Evolutionary conservation across 2,329 filamentous ascomycete genomes (phyloP).

Genomic region (Elsinoe arachidis): DNA sequence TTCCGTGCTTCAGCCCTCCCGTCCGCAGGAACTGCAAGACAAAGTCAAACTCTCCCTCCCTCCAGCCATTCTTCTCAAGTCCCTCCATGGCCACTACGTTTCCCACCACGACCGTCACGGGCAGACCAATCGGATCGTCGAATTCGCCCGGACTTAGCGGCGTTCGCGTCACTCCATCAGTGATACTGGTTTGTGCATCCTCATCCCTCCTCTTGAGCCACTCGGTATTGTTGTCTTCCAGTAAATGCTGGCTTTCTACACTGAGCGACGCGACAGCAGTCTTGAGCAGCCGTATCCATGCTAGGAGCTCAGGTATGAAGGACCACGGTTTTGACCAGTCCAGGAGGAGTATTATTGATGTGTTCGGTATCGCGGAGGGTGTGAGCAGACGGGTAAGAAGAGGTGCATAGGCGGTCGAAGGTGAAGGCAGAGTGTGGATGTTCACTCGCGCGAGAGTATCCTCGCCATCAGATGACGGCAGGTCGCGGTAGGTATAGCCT

Average conservation of each 20-base stretch:
- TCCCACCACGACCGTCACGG: constrained; percentile 90
- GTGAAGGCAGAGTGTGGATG: constrained; percentile 77
- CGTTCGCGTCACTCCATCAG: constrained; percentile 48
- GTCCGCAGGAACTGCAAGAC: constrained; percentile 89
- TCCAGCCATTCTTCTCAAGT: constrained; percentile 84
- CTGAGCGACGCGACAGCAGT: constrained; percentile 66
- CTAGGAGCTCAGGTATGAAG: constrained; percentile 80
- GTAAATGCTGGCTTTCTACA: constrained; percentile 65
- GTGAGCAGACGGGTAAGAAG: constrained; percentile 79
- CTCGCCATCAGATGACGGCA: constrained; percentile 88
- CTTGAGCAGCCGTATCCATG: constrained; percentile 79
- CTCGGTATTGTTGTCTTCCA: constrained; percentile 75
- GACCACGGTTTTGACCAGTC: constrained; percentile 92
- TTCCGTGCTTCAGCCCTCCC: constrained; percentile 51
- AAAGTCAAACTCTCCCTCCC: constrained; percentile 93
- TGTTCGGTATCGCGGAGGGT: constrained; percentile 74
- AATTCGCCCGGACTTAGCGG: constrained; percentile 84
- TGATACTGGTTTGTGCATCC: constrained; percentile 34
- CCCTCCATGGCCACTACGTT: constrained; percentile 89
- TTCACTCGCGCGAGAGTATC: constrained; percentile 86
- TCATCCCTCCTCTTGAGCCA: constrained; percentile 65
- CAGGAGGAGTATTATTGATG: constrained; percentile 66
- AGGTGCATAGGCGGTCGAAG: constrained; percentile 71
- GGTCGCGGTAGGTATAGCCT: constrained; percentile 92
- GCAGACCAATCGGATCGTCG: constrained; percentile 80